Percentiles rank a stretch among this genome's conserved stretches.
Evolutionary conservation across 345 rosid species (phyloP).

Genomic region (Gynandropsis gynandra): DNA sequence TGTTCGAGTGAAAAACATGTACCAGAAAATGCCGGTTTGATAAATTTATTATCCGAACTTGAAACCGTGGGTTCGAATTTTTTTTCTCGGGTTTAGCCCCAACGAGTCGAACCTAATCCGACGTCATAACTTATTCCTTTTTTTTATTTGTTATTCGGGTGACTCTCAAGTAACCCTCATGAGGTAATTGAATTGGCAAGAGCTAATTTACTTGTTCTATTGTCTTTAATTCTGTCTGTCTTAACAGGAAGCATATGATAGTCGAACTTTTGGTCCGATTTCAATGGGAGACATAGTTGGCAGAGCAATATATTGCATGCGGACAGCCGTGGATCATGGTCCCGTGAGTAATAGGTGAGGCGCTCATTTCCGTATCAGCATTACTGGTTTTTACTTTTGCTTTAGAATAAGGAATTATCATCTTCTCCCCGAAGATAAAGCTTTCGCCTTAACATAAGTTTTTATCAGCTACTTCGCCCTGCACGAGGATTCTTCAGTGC

Average conservation of each 20-base stretch:
- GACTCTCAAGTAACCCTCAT: too few species aligned
- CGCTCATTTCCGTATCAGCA: not conserved
- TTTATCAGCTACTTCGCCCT: conserved; percentile 44
- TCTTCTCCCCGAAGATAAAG: not conserved
- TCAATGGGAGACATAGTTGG: conserved; percentile 67
- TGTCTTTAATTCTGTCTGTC: conserved; percentile 2
- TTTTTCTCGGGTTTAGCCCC: too few species aligned
- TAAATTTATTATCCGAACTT: too few species aligned
- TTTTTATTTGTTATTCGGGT: too few species aligned
- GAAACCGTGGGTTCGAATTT: too few species aligned
- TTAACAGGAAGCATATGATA: conserved; percentile 80
- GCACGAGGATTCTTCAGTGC: conserved; percentile 62
- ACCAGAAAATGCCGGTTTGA: too few species aligned
- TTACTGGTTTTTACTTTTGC: not conserved
- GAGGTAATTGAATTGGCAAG: too few species aligned
- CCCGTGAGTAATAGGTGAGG: conserved; percentile 81
- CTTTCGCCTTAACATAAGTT: too few species aligned
- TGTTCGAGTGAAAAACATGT: too few species aligned
- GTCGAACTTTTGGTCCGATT: conserved; percentile 85
- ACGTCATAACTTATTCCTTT: too few species aligned
- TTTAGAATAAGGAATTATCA: not conserved
- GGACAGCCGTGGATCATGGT: conserved; percentile 87
- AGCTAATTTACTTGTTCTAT: too few species aligned
- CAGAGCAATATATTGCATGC: conserved; percentile 71
- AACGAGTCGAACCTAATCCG: too few species aligned